These are phyloP conservation scores for Phytopythium mirpurense DNA, from an alignment of 352 stramenopile genomes.

Conservation along the genomic window DNA sequence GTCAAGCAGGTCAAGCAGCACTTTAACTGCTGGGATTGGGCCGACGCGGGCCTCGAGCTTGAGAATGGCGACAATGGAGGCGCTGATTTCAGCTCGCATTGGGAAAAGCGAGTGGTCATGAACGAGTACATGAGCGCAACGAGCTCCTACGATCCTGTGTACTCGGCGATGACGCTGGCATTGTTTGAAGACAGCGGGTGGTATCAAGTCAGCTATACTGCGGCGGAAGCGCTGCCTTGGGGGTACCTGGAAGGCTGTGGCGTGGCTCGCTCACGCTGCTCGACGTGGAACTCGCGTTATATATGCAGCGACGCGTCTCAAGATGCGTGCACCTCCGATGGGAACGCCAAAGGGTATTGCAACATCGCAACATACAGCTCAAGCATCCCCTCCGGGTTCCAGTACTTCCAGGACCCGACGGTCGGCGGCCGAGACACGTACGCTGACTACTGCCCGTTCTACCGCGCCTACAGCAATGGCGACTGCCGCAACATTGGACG, in stretches of 20 bases:
- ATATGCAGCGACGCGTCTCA: constrained; percentile 44
- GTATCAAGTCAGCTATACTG: constrained; percentile 68
- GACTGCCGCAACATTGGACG: constrained; percentile 62
- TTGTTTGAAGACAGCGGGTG: constrained; percentile 81
- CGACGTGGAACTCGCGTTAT: constrained; percentile 65
- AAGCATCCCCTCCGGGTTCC: constrained; percentile 69
- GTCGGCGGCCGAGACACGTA: constrained; percentile 60
- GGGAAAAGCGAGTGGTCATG: constrained; percentile 78
- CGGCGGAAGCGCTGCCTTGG: constrained; percentile 57
- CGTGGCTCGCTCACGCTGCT: constrained; percentile 51
- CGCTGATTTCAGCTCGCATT: constrained; percentile 63
- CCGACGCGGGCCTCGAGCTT: constrained; percentile 53
- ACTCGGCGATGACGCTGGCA: constrained; percentile 64
- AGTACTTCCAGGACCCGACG: constrained; percentile 68
- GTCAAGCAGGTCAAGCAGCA: constrained; percentile 63
- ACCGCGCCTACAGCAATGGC: constrained; percentile 69
- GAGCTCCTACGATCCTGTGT: constrained; percentile 67
- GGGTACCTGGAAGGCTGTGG: constrained; percentile 72
- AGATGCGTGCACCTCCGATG: constrained; percentile 54
- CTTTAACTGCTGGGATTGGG: constrained; percentile 72
- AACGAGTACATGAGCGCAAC: constrained; percentile 86
- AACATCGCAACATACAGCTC: constrained; percentile 58
- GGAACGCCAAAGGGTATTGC: constrained; percentile 71
- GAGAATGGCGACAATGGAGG: constrained; percentile 69
- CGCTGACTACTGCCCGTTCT: constrained; percentile 80